Evolutionary conservation across 257 asterid genomes (phyloP).

Genomic region (Rubia yunnanensis): DNA sequence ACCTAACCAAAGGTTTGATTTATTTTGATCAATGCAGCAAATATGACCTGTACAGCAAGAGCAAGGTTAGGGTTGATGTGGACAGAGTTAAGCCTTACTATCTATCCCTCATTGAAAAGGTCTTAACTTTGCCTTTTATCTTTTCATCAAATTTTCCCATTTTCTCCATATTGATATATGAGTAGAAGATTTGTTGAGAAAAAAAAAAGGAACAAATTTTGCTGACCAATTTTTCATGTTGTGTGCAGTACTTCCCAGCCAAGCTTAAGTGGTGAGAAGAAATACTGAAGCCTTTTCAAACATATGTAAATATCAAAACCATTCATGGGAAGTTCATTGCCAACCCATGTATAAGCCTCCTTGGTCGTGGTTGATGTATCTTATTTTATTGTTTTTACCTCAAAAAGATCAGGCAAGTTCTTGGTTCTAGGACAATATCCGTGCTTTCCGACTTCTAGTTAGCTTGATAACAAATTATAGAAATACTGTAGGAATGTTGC

Average conservation of each 20-base stretch:
- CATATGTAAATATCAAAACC: background rate
- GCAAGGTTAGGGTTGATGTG: slow-evolving; percentile 17
- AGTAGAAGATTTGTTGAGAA: background rate
- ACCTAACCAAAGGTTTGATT: background rate
- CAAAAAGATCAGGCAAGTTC: too few species aligned
- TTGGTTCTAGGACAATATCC: too few species aligned
- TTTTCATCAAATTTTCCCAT: background rate
- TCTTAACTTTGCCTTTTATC: background rate
- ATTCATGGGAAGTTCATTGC: background rate
- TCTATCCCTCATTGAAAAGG: slow-evolving; percentile 18
- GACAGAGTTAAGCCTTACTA: slow-evolving; percentile 20
- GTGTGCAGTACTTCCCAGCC: slow-evolving; percentile 18
- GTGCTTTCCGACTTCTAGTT: too few species aligned
- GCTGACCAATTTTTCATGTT: background rate
- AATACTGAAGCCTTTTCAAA: background rate
- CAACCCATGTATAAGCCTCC: too few species aligned
- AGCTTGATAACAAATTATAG: too few species aligned
- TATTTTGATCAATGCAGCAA: slow-evolving; percentile 8
- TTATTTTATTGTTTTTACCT: too few species aligned
- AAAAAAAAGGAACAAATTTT: background rate
- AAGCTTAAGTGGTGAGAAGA: slow-evolving; percentile 18
- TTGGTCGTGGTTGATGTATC: too few species aligned
- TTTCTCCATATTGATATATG: background rate
- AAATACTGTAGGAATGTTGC: too few species aligned
- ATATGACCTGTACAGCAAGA: slow-evolving; percentile 20